These are phyloP conservation scores for Sporothrix brasiliensis DNA, from an alignment of 2,329 filamentous ascomycete genomes.

Conservation along the genomic window DNA sequence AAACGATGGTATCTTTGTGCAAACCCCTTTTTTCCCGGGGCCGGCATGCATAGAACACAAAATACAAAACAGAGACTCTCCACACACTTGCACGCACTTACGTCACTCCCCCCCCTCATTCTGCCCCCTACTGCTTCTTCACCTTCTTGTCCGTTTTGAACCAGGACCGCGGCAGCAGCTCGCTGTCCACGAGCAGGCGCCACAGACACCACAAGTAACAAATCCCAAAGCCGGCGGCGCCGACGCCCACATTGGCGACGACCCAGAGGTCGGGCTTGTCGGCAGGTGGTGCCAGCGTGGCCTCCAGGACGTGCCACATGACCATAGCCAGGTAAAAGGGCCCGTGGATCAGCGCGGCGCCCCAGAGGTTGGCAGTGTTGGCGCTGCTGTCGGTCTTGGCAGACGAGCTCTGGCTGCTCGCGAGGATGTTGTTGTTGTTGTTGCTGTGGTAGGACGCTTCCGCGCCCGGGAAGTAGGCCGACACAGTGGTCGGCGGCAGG, in stretches of 20 bases:
- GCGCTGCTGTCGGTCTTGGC: slow-evolving; percentile 47
- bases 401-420: neutral
- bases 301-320: slow-evolving; percentile 78
- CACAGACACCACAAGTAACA: slow-evolving; percentile 92
- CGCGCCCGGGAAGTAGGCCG: slow-evolving; percentile 62
- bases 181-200: slow-evolving; percentile 65
- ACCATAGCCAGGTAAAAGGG: slow-evolving; percentile 77
- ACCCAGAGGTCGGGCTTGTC: slow-evolving; percentile 93
- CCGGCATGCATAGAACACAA: slow-evolving; percentile 18
- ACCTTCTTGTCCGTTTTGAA: slow-evolving; percentile 39
- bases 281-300: slow-evolving; percentile 66
- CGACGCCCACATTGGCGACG: slow-evolving; percentile 84
- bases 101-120: neutral
- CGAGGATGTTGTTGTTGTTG: neutral
- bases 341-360: slow-evolving; percentile 70
- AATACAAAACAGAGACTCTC: neutral
- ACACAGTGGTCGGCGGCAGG: slow-evolving; percentile 74
- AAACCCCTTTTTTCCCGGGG: neutral
- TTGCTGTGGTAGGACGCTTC: neutral
- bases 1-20: slow-evolving; percentile 26
- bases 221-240: slow-evolving; percentile 79
- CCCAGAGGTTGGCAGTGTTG: slow-evolving; percentile 50
- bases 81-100: neutral
- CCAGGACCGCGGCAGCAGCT: slow-evolving; percentile 47
- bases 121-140: slow-evolving; percentile 48